These are phyloP conservation scores for Fusarium stilboides DNA, from an alignment of 2,329 filamentous ascomycete genomes.

Conservation along the genomic window DNA sequence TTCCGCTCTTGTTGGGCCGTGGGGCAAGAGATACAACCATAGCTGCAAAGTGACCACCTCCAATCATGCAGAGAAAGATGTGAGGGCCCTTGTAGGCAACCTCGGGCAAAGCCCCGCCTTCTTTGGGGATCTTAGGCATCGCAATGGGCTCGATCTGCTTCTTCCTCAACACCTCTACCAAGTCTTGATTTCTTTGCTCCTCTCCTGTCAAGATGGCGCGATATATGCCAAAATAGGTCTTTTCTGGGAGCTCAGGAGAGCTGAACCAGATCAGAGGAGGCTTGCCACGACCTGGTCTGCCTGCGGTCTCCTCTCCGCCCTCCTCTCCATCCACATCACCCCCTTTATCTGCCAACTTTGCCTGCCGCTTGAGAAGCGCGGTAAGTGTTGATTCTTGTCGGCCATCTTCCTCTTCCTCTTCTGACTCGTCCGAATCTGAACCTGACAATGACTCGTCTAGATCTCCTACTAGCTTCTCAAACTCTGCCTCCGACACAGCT, in stretches of 20 bases:
- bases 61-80: conserved; percentile 98
- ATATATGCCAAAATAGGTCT: conserved; percentile 89
- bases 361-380: conserved; percentile 85
- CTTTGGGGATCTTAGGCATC: conserved; percentile 68
- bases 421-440: conserved; percentile 80
- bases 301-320: conserved; percentile 57
- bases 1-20: conserved; percentile 77
- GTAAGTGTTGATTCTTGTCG: conserved; percentile 79
- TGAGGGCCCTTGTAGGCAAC: conserved; percentile 80
- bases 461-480: conserved; percentile 87
- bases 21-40: conserved; percentile 94
- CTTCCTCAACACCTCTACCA: conserved; percentile 78
- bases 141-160: conserved; percentile 82
- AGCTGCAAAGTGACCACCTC: conserved; percentile 95
- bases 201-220: conserved; percentile 81
- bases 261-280: conserved; percentile 89
- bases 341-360: conserved; percentile 74
- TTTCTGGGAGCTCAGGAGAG: conserved; percentile 80
- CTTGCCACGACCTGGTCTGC: conserved; percentile 72
- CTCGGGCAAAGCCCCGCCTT: conserved; percentile 70
- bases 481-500: conserved; percentile 84
- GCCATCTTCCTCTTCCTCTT: conserved; percentile 73
- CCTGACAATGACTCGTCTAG: conserved; percentile 94
- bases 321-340: conserved; percentile 67
- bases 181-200: conserved; percentile 74